Conservation (phyloP, 441 rosid genomes). For the Erodium trifolium region DNA sequence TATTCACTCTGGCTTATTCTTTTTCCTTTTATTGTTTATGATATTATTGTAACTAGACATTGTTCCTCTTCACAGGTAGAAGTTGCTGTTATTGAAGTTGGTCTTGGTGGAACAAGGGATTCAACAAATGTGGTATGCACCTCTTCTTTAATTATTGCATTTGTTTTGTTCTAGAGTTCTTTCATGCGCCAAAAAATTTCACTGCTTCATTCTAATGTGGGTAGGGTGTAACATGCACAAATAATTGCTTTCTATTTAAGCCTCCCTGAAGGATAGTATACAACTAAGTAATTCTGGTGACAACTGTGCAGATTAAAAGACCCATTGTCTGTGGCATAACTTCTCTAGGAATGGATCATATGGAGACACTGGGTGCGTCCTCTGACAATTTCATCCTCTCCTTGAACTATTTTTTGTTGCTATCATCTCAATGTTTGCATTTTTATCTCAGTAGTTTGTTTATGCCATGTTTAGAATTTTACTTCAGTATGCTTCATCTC, state of each 20-base stretch:
- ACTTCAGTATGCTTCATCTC: neutral
- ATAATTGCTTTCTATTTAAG: neutral
- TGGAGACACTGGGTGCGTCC: constrained; percentile 51
- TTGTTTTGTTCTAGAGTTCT: too few species aligned
- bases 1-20: neutral
- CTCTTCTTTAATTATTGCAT: constrained; percentile 10
- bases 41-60: constrained; percentile 9
- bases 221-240: neutral
- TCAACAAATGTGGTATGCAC: constrained; percentile 74
- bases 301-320: constrained; percentile 50
- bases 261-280: constrained; percentile 4
- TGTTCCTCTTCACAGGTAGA: constrained; percentile 50
- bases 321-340: constrained; percentile 81
- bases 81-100: constrained; percentile 84
- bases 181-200: too few species aligned
- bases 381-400: constrained; percentile 7
- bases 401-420: neutral
- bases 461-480: neutral
- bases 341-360: constrained; percentile 88
- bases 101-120: constrained; percentile 68
- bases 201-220: neutral
- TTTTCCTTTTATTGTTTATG: neutral
- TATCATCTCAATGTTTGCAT: neutral
- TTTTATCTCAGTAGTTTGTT: neutral
- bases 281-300: constrained; percentile 8